Evolutionary conservation across 2,329 filamentous ascomycete genomes (phyloP).

Genomic region (Rasamsonia emersonii): DNA sequence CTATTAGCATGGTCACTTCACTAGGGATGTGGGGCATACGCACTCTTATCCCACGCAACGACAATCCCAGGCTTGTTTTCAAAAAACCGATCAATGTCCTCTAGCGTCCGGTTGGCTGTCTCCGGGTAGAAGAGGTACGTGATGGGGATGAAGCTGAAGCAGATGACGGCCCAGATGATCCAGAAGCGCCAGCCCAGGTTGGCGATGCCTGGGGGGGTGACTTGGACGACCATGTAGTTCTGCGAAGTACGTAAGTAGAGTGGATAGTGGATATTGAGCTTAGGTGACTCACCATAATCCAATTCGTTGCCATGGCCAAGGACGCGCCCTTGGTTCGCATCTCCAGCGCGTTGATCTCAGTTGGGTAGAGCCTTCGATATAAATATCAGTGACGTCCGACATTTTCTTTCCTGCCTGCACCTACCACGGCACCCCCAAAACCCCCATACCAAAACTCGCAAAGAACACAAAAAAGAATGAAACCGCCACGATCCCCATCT

Average conservation of each 20-base stretch:
- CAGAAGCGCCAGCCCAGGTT: slow-evolving; percentile 18
- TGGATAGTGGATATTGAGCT: not conserved
- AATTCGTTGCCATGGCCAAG: slow-evolving; percentile 14
- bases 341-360: slow-evolving; percentile 16
- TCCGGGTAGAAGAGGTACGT: slow-evolving; percentile 18
- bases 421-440: slow-evolving; percentile 29
- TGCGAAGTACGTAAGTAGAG: too few relatives aligned
- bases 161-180: slow-evolving; percentile 18
- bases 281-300: slow-evolving; percentile 16
- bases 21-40: slow-evolving; percentile 2
- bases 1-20: too few relatives aligned
- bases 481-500: slow-evolving; percentile 36
- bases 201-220: slow-evolving; percentile 14
- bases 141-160: slow-evolving; percentile 15
- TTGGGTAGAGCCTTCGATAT: slow-evolving; percentile 17
- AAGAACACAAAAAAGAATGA: slow-evolving; percentile 37
- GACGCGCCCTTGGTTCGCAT: slow-evolving; percentile 13
- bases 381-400: not conserved
- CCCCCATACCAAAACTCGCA: slow-evolving; percentile 35
- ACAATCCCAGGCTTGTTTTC: slow-evolving; percentile 14
- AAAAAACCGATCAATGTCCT: slow-evolving; percentile 11
- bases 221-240: slow-evolving; percentile 14
- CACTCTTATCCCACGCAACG: slow-evolving; percentile 15
- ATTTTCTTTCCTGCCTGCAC: slow-evolving; percentile 24
- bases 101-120: slow-evolving; percentile 9